A percentile compares a stretch with the other conserved stretches of the same genome.
These are phyloP conservation scores for Glycine latifolia DNA, from an alignment of 306 rosid genomes.

Conservation along the genomic window DNA sequence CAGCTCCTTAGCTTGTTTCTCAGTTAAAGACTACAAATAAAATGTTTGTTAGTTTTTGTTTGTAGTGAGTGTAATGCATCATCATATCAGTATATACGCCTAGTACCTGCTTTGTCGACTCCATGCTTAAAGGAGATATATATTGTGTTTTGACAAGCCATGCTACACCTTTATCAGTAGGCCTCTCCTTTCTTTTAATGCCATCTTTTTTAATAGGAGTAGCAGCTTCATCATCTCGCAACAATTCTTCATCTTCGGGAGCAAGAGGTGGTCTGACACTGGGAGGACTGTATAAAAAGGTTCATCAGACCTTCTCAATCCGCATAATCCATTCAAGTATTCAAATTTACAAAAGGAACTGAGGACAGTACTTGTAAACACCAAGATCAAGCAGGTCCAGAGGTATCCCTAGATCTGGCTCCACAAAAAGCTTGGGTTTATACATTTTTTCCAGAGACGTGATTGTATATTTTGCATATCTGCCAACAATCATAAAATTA, in stretches of 20 bases:
- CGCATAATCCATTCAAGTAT: slow-evolving; percentile 35
- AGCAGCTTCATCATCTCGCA: slow-evolving; percentile 81
- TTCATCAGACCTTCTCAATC: slow-evolving; percentile 48
- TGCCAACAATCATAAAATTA: slow-evolving; percentile 57
- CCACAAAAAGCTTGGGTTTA: slow-evolving; percentile 94
- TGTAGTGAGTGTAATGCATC: slow-evolving; percentile 37
- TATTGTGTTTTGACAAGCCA: slow-evolving; percentile 99
- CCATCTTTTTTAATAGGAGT: slow-evolving; percentile 91
- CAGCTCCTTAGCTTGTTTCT: slow-evolving; percentile 95
- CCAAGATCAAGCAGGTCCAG: slow-evolving; percentile 98
- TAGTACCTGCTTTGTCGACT: slow-evolving; percentile 87
- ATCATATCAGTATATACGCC: slow-evolving; percentile 23
- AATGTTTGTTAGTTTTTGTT: slow-evolving; percentile 38
- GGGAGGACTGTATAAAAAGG: slow-evolving; percentile 72
- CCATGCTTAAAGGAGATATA: slow-evolving; percentile 95
- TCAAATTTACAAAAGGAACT: slow-evolving; percentile 38
- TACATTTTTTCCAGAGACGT: slow-evolving; percentile 93
- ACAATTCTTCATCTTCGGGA: slow-evolving; percentile 91
- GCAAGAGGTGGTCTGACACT: slow-evolving; percentile 73
- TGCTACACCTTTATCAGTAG: slow-evolving; percentile 99
- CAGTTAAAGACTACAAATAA: slow-evolving; percentile 83
- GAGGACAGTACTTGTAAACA: slow-evolving; percentile 83
- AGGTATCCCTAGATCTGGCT: slow-evolving; percentile 99
- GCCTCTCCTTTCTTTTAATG: slow-evolving; percentile 88
- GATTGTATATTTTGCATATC: slow-evolving; percentile 87